Base-by-base conservation (phyloP, 164 flowering plant species). In the Macadamia integrifolia region DNA sequence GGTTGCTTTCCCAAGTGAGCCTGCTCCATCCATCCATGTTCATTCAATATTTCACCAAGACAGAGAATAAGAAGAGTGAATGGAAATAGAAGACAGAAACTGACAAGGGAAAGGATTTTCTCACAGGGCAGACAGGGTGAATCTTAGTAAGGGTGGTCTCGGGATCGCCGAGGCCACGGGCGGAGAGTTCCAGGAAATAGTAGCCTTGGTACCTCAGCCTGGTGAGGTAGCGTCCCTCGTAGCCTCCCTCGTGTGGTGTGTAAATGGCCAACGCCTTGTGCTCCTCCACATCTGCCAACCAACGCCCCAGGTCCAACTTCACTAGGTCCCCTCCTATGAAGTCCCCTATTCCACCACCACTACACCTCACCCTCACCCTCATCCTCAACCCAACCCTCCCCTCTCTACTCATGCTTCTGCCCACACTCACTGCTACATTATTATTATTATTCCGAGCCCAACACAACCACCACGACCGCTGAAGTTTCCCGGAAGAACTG, bases 81-180 rank as follows among this genome's bases (percentile, higher is more conserved):
- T 23, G 23, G 23, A 23, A 35, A 35, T 35, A 2, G 40, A 61
- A 61, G 17, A 40, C 44, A 29, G 2, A 17, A 15, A 31, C 3
- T 40, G 9, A 67, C 15, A 61, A 61, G 59, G 40, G 14, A 46
- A 52, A 61, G 32, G 60, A 52, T n/a, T 58, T 2, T 68, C 85
- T 73, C 29, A 90, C 96, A 14, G 93, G 96, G 77, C 93, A 90
- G 69, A 90, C 93, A 2, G 93, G 88, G 76, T 90, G 91, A 50
- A 84, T 66, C 73, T 90, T 82, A 67, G 84, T 80, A 61, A 90
- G 90, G 12, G 93, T 88, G 58, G 91, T 80, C 72, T 88, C 96
- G 15, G 88, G 90, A 68, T 90, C 96, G 30, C 96, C 96, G 1
- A 90, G 88, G n/a, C 96, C 89, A 3, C 92, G 89, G 9, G 92